Conservation (phyloP, 2,329 filamentous ascomycete species). For the Myriosclerotinia curreyana region DNA sequence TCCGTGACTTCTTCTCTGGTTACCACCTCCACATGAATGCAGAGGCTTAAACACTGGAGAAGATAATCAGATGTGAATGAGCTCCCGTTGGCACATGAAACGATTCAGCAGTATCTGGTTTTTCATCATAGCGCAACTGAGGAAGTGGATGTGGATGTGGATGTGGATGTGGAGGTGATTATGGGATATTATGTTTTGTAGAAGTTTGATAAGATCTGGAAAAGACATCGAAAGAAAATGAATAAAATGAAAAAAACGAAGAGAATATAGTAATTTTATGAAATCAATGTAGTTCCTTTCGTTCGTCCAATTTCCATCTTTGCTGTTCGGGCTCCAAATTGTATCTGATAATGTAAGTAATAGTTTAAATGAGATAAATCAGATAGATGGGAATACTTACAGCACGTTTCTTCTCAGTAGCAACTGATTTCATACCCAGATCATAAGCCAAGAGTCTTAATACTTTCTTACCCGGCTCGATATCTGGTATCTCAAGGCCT, state of each 20-base stretch:
- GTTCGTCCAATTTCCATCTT: slow-evolving; percentile 72
- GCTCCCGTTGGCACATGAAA: slow-evolving; percentile 38
- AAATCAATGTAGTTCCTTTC: slow-evolving; percentile 64
- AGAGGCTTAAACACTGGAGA: slow-evolving; percentile 33
- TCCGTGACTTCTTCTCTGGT: slow-evolving; percentile 31
- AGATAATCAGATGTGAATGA: slow-evolving; percentile 26
- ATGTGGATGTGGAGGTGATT: background rate
- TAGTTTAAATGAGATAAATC: background rate
- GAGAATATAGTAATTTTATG: slow-evolving; percentile 38
- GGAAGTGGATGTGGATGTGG: background rate
- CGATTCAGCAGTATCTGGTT: slow-evolving; percentile 73
- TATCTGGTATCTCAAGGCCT: slow-evolving; percentile 37
- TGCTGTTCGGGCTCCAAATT: slow-evolving; percentile 78
- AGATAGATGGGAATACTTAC: slow-evolving; percentile 48
- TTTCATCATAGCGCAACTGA: slow-evolving; percentile 59
- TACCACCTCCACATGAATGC: slow-evolving; percentile 49
- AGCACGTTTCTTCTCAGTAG: slow-evolving; percentile 88
- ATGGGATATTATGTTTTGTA: too few species aligned
- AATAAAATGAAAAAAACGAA: background rate
- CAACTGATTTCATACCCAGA: slow-evolving; percentile 67
- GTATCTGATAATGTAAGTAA: slow-evolving; percentile 53
- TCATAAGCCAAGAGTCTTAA: slow-evolving; percentile 73
- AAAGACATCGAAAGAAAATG: background rate
- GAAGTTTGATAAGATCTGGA: too few species aligned
- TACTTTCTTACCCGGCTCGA: slow-evolving; percentile 79